These are phyloP conservation scores for Atkinsonella hypoxylon DNA, from an alignment of 2,329 filamentous ascomycete species.

Conservation along the genomic window DNA sequence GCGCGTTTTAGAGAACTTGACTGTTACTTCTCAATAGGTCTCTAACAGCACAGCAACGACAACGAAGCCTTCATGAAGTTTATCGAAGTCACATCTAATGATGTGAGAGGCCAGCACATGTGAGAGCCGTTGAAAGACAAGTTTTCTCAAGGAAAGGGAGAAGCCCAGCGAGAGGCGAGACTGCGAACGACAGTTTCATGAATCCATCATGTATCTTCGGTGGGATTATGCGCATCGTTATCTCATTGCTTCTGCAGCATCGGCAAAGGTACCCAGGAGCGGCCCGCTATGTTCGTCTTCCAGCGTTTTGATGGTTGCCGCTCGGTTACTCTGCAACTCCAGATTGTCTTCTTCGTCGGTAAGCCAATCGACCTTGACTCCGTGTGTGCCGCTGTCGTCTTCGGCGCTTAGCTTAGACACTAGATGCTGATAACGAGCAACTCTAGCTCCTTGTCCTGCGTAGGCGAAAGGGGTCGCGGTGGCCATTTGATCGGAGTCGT, in stretches of 20 bases:
- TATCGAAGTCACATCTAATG: too few relatives aligned
- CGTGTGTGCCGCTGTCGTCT: slow-evolving; percentile 24
- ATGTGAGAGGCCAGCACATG: too few relatives aligned
- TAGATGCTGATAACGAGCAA: slow-evolving; percentile 48
- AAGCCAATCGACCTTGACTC: slow-evolving; percentile 43
- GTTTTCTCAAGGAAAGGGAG: too few relatives aligned
- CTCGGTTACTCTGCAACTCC: slow-evolving; percentile 29
- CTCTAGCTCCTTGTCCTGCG: slow-evolving; percentile 42
- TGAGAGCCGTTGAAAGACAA: too few relatives aligned
- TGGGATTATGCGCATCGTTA: slow-evolving; percentile 9
- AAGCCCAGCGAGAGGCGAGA: too few relatives aligned
- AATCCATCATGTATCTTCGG: not conserved
- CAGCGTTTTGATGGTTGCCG: slow-evolving; percentile 21
- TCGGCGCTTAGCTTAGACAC: slow-evolving; percentile 46
- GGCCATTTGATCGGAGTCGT: slow-evolving; percentile 27
- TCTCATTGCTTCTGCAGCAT: slow-evolving; percentile 42
- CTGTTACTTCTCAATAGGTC: too few relatives aligned
- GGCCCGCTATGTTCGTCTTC: slow-evolving; percentile 25
- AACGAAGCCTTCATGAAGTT: too few relatives aligned
- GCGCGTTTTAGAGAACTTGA: too few relatives aligned
- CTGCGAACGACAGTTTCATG: not conserved
- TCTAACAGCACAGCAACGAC: too few relatives aligned
- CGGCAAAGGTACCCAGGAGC: slow-evolving; percentile 48
- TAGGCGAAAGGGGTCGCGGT: slow-evolving; percentile 31
- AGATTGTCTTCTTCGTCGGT: slow-evolving; percentile 34